Evolutionary conservation across 1,139 yeast species (phyloP).

Genomic region (Candida sp.): DNA sequence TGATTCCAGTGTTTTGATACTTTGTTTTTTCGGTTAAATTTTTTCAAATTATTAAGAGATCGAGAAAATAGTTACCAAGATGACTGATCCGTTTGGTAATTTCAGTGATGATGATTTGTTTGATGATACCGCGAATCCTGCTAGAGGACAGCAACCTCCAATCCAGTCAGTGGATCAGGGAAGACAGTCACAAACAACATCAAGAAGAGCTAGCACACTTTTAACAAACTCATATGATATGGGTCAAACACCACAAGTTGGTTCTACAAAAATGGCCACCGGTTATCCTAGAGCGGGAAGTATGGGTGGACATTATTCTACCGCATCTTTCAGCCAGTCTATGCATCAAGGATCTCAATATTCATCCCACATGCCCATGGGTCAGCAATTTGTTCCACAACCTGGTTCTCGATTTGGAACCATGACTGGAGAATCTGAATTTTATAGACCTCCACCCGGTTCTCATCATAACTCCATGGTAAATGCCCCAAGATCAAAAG

Average conservation of each 20-base stretch:
- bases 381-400: neutral
- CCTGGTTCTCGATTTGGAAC: neutral
- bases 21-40: neutral
- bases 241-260: neutral
- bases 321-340: neutral
- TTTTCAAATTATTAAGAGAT: no score
- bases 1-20: neutral
- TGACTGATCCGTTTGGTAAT: conserved; percentile 7
- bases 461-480: conserved; percentile 19
- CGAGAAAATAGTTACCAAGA: neutral
- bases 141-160: neutral
- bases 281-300: neutral
- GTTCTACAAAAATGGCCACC: neutral
- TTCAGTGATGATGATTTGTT: conserved; percentile 8
- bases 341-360: neutral
- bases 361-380: neutral
- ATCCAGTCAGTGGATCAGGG: conserved; percentile 2
- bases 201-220: conserved; percentile 1
- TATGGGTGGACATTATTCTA: neutral
- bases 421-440: conserved; percentile 1
- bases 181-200: conserved; percentile 1
- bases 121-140: conserved; percentile 5
- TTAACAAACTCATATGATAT: neutral
- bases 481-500: conserved; percentile 19
- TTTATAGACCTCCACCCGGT: conserved; percentile 7